Conservation (phyloP, 345 rosid genomes). For the Eucalyptus erythrocorys region DNA sequence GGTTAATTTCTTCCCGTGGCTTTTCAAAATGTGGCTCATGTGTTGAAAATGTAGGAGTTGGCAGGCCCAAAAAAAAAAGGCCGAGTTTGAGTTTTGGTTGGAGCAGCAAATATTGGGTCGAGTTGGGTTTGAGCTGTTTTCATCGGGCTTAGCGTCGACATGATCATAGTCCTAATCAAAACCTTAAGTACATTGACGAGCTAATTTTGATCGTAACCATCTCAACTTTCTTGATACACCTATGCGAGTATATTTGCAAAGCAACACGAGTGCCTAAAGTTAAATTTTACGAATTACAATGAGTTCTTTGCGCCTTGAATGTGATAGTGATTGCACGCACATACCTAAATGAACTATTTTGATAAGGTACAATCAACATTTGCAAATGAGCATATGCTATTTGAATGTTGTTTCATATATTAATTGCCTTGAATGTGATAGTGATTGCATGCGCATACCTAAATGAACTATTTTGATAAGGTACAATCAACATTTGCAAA, state of each 20-base stretch:
- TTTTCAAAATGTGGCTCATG: background rate
- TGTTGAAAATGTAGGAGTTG: background rate
- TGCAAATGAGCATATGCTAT: background rate
- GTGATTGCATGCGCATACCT: background rate
- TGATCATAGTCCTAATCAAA: background rate
- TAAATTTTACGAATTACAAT: too few relatives aligned
- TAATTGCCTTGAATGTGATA: accelerated
- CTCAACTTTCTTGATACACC: too few relatives aligned
- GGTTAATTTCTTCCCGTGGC: background rate
- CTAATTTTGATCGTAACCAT: background rate
- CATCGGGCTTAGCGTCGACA: background rate
- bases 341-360: background rate
- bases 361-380: background rate
- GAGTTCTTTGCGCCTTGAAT: background rate
- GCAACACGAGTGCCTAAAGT: background rate
- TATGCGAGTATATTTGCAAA: too few relatives aligned
- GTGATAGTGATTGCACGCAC: background rate
- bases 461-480: background rate
- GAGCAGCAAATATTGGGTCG: too few relatives aligned
- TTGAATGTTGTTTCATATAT: too few relatives aligned
- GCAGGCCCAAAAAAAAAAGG: too few relatives aligned
- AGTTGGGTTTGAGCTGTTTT: background rate
- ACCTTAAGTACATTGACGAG: too few relatives aligned
- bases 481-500: background rate
- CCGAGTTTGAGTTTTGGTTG: too few relatives aligned